These are phyloP conservation scores for Thelonectria olida DNA, from an alignment of 2,329 filamentous ascomycete species.

Conservation along the genomic window DNA sequence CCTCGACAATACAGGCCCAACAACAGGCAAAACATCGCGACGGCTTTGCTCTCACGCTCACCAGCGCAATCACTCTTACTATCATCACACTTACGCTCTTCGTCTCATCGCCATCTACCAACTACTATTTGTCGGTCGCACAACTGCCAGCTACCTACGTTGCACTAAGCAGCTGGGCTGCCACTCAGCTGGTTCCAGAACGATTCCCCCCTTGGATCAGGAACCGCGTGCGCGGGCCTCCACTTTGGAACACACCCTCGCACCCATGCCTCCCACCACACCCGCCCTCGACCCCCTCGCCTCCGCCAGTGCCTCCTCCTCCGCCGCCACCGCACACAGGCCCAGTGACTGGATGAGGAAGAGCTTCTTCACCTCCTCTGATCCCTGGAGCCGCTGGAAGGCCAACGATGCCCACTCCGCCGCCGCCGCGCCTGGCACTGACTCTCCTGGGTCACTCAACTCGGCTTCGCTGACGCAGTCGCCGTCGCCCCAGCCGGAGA, in stretches of 20 bases:
- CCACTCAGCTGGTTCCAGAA: slow-evolving; percentile 41
- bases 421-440: slow-evolving; percentile 40
- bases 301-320: slow-evolving; percentile 28
- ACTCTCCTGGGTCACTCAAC: slow-evolving; percentile 47
- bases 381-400: too few species aligned
- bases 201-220: slow-evolving; percentile 30
- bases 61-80: too few species aligned
- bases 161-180: background rate
- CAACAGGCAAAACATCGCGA: background rate
- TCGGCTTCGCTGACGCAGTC: slow-evolving; percentile 48
- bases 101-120: too few species aligned
- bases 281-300: slow-evolving; percentile 34
- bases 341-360: slow-evolving; percentile 33
- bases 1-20: background rate
- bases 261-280: background rate
- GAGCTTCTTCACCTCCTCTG: background rate
- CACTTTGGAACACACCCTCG: slow-evolving; percentile 29
- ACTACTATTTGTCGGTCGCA: background rate
- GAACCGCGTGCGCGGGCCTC: slow-evolving; percentile 33
- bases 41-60: too few species aligned
- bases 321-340: slow-evolving; percentile 37
- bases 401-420: slow-evolving; percentile 33
- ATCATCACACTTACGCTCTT: background rate
- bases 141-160: too few species aligned
- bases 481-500: slow-evolving; percentile 48